Conservation (phyloP, 2,329 filamentous ascomycete genomes). For the Cladosporium cucumerinum region DNA sequence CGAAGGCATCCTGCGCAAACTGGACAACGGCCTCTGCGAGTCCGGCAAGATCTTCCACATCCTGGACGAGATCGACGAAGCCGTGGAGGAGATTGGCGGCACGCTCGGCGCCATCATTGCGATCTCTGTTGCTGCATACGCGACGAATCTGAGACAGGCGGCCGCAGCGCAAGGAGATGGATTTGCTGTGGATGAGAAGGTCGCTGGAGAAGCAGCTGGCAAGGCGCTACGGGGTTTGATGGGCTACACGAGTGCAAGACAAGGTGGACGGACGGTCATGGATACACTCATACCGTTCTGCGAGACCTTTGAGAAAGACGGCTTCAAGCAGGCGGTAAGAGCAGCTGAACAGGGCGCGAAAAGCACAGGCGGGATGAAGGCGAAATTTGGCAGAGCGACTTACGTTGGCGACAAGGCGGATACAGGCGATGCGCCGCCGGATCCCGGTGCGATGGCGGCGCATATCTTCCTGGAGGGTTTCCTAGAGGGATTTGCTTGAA, state of each 20-base stretch:
- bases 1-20: conserved; percentile 31
- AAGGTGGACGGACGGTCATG: conserved; percentile 39
- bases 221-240: conserved; percentile 43
- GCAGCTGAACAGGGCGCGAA: conserved; percentile 34
- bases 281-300: conserved; percentile 39
- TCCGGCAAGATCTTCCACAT: conserved; percentile 32
- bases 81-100: conserved; percentile 38
- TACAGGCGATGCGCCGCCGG: conserved; percentile 30
- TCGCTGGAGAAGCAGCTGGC: conserved; percentile 31
- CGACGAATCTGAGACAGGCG: conserved; percentile 38
- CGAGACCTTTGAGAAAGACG: conserved; percentile 30
- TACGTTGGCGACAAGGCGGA: conserved; percentile 35
- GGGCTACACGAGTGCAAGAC: conserved; percentile 36
- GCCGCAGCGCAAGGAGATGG: conserved; percentile 27
- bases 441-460: conserved; percentile 38
- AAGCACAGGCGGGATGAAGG: conserved; percentile 36
- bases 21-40: conserved; percentile 31
- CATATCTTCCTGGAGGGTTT: conserved; percentile 35
- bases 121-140: conserved; percentile 37
- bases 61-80: conserved; percentile 34
- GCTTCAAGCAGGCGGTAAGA: conserved; percentile 29
- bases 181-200: conserved; percentile 26
- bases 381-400: conserved; percentile 37
- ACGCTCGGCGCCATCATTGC: conserved; percentile 38
- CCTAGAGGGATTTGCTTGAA: neutral